Evolutionary conservation across 2,329 filamentous ascomycete species (phyloP), one percentile per base, ranked within the genome.

Genomic region (Pseudogymnoascus sp.): DNA sequence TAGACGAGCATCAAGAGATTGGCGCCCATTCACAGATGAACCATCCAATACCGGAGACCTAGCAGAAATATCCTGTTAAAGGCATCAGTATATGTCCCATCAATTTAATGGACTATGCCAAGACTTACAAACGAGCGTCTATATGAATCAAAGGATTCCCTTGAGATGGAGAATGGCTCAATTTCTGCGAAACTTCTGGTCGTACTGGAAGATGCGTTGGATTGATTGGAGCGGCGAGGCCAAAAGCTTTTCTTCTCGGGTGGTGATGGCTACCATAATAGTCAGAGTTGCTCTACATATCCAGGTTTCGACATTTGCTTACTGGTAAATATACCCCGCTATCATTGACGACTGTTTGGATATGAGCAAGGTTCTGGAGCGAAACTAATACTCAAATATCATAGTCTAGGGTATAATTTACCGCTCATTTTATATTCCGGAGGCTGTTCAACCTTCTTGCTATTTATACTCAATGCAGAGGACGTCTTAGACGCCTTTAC

Each of bases 121-220:
- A 26, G 54, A 81, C 88, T 70, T 83, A 96, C 93, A 79, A 97
- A 97, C 67, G 93, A 97, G 71, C 95, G 86, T 67, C 95, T 84
- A 77, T 97, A 97, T 2, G 93, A 96, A 75, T 97, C 95, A 73
- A 97, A 97, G 1, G 93, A 97, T 77, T 97, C 95, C 71, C 93
- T 85, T 39, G 93, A 96, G 74, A 97, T 97, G 67, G 89, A 91
- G 74, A 97, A 97, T 12, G 89, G 92, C 73, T 97, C 93, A 70
- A 92, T 93, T 66, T 96, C 91, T 70, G 87, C 86, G 65, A 90
- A 79, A 69, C 88, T 84, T 63, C 72, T 77, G 63, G 77, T 77
- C 34, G 79, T 82, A 68, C 84, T 81, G 68, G 78, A 80, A 4
- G 84, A 86, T 47, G 77, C 78, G 63, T 82, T 78, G 8, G 82